phyloP scores from a whole-genome alignment of 2,329 filamentous ascomycete species.

The Neonectria ditissima region DNA sequence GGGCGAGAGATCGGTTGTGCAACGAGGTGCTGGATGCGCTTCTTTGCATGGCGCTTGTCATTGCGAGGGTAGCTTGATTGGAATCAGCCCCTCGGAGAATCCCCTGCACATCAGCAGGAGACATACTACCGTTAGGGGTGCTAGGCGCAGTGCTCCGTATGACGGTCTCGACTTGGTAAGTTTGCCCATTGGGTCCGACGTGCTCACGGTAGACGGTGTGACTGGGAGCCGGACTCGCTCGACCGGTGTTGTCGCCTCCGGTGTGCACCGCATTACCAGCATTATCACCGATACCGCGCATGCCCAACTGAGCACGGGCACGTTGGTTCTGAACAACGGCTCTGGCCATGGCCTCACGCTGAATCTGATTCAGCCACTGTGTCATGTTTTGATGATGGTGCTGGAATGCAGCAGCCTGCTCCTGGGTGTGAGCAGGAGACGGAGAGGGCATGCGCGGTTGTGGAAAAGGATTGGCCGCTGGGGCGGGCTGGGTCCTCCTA shows the following conservation, averaged over 20 bases:
- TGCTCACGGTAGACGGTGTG: constrained; percentile 51
- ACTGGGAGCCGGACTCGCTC: constrained; percentile 48
- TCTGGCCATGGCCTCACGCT: constrained; percentile 58
- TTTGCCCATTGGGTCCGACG: constrained; percentile 49
- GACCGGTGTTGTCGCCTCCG: constrained; percentile 43
- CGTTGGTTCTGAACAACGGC: constrained; percentile 59
- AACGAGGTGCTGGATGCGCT: constrained; percentile 62
- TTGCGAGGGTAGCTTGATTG: constrained; percentile 58
- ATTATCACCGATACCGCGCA: constrained; percentile 55
- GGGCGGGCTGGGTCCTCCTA: constrained; percentile 47
- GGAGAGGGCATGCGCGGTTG: constrained; percentile 50
- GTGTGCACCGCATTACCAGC: constrained; percentile 36
- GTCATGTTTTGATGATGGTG: constrained; percentile 58
- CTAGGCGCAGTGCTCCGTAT: constrained; percentile 39
- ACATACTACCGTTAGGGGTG: constrained; percentile 47
- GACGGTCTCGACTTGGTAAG: constrained; percentile 52
- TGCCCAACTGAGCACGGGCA: constrained; percentile 53
- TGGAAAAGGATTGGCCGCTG: constrained; percentile 43
- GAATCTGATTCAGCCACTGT: constrained; percentile 60
- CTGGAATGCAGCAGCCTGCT: constrained; percentile 48
- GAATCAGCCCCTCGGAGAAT: constrained; percentile 60
- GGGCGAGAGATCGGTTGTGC: constrained; percentile 47
- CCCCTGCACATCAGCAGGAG: constrained; percentile 59
- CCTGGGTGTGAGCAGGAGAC: constrained; percentile 42
- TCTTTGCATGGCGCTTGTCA: constrained; percentile 64